A percentile compares a stretch with the other conserved stretches of the same genome.
These are phyloP conservation scores for Blastomyces silverae DNA, from an alignment of 2,329 filamentous ascomycete species.

Conservation along the genomic window DNA sequence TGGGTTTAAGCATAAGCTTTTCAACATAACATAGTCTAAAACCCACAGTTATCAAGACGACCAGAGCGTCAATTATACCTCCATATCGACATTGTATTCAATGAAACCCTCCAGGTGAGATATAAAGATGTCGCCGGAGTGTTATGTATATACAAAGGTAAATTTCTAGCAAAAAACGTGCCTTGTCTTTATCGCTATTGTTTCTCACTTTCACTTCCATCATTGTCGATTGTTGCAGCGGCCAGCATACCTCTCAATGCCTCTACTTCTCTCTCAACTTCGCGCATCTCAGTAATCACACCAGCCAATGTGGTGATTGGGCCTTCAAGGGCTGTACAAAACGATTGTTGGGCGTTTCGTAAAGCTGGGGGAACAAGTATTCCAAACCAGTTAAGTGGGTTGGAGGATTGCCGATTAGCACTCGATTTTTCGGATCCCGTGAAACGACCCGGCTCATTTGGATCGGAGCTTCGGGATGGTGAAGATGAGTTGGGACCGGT, in stretches of 20 bases:
- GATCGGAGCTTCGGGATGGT: not conserved
- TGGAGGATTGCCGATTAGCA: constrained; percentile 24
- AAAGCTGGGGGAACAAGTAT: constrained; percentile 43
- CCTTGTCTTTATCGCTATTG: not conserved
- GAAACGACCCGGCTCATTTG: no score
- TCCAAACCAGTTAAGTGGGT: constrained; percentile 47
- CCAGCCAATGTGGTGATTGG: constrained; percentile 35
- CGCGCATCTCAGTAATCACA: constrained; percentile 36
- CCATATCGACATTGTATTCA: not conserved
- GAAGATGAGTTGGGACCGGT: not conserved
- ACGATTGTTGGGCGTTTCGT: constrained; percentile 40
- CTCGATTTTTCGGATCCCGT: not conserved
- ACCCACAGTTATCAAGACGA: not conserved
- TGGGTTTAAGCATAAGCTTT: not conserved
- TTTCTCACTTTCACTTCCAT: not conserved
- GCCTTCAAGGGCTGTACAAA: constrained; percentile 35
- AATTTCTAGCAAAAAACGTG: not conserved
- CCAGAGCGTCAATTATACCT: not conserved
- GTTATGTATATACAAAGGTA: not conserved
- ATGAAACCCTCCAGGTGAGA: not conserved
- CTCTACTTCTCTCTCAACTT: constrained; percentile 36
- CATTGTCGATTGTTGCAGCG: not conserved
- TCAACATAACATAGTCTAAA: not conserved
- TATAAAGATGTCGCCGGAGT: not conserved
- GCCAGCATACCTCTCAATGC: constrained; percentile 22